phyloP scores from a whole-genome alignment of 192 early-diverging fungal genomes.

The Coemansia sp. region DNA sequence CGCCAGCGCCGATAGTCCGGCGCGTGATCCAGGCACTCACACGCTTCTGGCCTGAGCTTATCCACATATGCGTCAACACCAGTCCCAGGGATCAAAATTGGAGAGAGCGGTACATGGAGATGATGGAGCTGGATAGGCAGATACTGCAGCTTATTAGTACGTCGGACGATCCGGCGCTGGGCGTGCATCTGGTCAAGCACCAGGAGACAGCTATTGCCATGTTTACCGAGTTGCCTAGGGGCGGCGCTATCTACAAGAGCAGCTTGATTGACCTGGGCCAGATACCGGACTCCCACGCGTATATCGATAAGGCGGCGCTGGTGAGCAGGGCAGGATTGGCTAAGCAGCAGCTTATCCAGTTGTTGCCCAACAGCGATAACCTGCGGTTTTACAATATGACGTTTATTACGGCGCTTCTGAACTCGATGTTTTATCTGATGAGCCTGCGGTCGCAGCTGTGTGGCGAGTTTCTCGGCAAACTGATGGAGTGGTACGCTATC shows the following conservation, averaged over 20 bases:
- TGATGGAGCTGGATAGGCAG: constrained; percentile 14
- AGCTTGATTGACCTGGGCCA: constrained; percentile 9
- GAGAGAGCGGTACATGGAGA: constrained; percentile 21
- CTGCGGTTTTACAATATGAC: constrained; percentile 43
- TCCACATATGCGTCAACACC: constrained; percentile 9
- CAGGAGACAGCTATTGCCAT: constrained; percentile 42
- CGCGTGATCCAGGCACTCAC: constrained; percentile 40
- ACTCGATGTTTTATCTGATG: constrained; percentile 46
- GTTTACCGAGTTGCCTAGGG: constrained; percentile 8
- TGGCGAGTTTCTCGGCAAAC: constrained; percentile 16
- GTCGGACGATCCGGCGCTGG: constrained; percentile 42
- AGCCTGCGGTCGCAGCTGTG: constrained; percentile 49
- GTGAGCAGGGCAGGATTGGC: constrained; percentile 32
- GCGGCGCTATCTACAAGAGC: background rate
- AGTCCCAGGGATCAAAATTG: constrained; percentile 7
- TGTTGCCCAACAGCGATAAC: constrained; percentile 51
- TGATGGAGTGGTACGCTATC: constrained; percentile 42
- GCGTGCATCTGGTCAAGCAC: constrained; percentile 44
- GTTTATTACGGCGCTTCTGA: constrained; percentile 46
- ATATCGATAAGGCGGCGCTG: constrained; percentile 16
- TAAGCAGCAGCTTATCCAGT: constrained; percentile 31
- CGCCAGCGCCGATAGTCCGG: constrained; percentile 42
- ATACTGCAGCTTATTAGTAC: constrained; percentile 19
- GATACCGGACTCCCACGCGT: constrained; percentile 28
- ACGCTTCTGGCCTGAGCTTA: constrained; percentile 39